A percentile compares a stretch with the other conserved stretches of the same genome.
Evolutionary conservation across 2,329 filamentous ascomycete genomes (phyloP).

Genomic region (Metarhizium brunneum): DNA sequence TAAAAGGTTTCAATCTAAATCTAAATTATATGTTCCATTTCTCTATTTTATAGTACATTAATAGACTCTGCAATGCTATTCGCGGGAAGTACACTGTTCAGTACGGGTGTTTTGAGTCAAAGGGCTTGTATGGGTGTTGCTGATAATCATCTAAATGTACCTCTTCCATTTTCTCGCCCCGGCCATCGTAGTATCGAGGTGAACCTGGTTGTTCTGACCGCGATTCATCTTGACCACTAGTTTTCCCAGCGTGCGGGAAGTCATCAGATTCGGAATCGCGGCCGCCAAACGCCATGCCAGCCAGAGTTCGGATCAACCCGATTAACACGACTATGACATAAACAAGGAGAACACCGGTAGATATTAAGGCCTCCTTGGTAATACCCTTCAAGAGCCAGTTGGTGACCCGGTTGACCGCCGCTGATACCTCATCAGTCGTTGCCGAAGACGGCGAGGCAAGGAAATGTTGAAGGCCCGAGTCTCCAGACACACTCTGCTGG

Average conservation of each 20-base stretch:
- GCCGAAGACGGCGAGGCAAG: slow-evolving; percentile 65
- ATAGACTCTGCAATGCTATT: neutral
- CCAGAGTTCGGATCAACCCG: slow-evolving; percentile 58
- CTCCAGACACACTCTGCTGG: slow-evolving; percentile 46
- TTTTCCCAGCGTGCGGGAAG: slow-evolving; percentile 24
- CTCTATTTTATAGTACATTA: neutral
- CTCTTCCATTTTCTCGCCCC: slow-evolving; percentile 1
- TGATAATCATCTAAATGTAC: neutral
- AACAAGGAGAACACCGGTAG: slow-evolving; percentile 60
- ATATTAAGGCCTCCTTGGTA: slow-evolving; percentile 70
- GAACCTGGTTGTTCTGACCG: slow-evolving; percentile 6
- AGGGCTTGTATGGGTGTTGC: neutral
- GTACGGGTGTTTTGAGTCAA: neutral
- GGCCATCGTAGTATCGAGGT: slow-evolving; percentile 3
- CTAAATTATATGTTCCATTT: neutral
- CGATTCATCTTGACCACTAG: slow-evolving; percentile 11
- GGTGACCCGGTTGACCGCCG: slow-evolving; percentile 62
- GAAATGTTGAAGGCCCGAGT: slow-evolving; percentile 57
- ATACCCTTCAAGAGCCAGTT: slow-evolving; percentile 59
- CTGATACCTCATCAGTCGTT: slow-evolving; percentile 73
- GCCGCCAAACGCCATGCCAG: slow-evolving; percentile 49
- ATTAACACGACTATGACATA: slow-evolving; percentile 72
- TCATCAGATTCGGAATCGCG: slow-evolving; percentile 48
- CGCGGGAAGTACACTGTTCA: neutral
- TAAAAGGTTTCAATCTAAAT: neutral